Percentiles rank a stretch among this genome's conserved stretches.
phyloP scores from a whole-genome alignment of 2,329 filamentous ascomycete genomes.

The Claviceps cyperi region DNA sequence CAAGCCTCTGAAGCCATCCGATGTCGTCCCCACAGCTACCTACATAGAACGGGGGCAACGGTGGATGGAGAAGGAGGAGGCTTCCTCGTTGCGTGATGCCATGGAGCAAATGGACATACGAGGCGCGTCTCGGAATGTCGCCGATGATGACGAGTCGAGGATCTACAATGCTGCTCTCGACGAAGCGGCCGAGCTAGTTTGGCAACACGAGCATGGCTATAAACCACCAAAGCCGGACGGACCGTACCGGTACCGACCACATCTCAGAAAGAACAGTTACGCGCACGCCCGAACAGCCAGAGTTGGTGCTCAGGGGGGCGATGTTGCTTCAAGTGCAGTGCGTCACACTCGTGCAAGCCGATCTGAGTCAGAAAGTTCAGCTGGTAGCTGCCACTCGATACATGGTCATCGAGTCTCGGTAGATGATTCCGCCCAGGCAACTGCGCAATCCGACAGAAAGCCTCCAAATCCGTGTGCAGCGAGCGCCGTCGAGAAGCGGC shows the following conservation, averaged over 20 bases:
- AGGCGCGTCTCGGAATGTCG: slow-evolving; percentile 16
- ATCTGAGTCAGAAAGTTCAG: slow-evolving; percentile 38
- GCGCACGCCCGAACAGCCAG: slow-evolving; percentile 51
- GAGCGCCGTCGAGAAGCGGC: slow-evolving; percentile 19
- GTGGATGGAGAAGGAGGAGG: slow-evolving; percentile 74
- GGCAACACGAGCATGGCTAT: slow-evolving; percentile 52
- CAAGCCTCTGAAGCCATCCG: slow-evolving; percentile 37
- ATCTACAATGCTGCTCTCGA: slow-evolving; percentile 58
- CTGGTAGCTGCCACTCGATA: slow-evolving; percentile 29
- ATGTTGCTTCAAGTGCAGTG: slow-evolving; percentile 25
- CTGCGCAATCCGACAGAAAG: slow-evolving; percentile 11
- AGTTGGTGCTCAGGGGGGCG: slow-evolving; percentile 33
- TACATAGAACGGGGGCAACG: slow-evolving; percentile 62
- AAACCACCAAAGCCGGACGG: slow-evolving; percentile 35
- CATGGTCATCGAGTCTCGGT: slow-evolving; percentile 16
- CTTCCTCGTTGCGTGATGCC: slow-evolving; percentile 51
- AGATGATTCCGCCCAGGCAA: slow-evolving; percentile 12
- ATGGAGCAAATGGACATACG: slow-evolving; percentile 58
- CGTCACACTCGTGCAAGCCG: slow-evolving; percentile 27
- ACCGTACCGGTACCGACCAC: slow-evolving; percentile 52
- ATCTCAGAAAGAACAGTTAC: slow-evolving; percentile 58
- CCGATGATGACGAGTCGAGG: slow-evolving; percentile 42
- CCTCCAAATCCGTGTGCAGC: slow-evolving; percentile 25
- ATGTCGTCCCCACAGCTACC: slow-evolving; percentile 48
- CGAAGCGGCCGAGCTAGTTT: slow-evolving; percentile 67